Conservation (phyloP, 805 yeast species). For the Candida sithepensis region DNA sequence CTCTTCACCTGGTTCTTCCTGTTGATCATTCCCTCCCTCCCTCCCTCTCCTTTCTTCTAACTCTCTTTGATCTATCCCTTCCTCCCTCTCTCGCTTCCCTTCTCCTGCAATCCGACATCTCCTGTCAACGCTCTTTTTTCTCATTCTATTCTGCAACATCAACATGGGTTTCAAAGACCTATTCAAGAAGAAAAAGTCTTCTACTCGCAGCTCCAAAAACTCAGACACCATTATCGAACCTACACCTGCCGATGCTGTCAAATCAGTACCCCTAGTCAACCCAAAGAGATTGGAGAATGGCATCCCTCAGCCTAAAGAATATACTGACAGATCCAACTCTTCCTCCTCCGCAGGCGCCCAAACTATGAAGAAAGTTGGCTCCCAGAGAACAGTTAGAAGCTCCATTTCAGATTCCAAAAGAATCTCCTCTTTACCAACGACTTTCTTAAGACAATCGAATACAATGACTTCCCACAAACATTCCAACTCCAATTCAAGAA, state of each 20-base stretch:
- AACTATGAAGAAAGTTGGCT: neutral
- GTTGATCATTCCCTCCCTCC: too few species aligned
- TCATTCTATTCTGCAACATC: too few species aligned
- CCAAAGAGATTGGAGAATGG: neutral
- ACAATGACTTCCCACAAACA: conserved; percentile 14
- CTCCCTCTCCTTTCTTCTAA: too few species aligned
- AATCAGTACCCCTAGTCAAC: too few species aligned
- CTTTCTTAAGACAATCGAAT: conserved; percentile 27
- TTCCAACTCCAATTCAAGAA: conserved; percentile 11
- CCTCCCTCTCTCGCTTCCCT: neutral
- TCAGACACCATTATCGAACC: neutral
- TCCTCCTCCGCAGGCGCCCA: neutral
- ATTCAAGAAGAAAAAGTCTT: conserved; percentile 8
- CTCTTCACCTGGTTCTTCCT: too few species aligned
- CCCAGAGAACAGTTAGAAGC: neutral
- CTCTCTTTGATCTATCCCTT: neutral
- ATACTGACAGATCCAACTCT: neutral
- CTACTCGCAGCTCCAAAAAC: neutral
- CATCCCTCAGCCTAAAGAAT: neutral
- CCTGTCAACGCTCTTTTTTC: too few species aligned
- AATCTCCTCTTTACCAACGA: conserved; percentile 29
- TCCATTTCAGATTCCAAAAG: conserved; percentile 17
- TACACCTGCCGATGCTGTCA: too few species aligned
- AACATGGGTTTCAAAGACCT: conserved; percentile 16
- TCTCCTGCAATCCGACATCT: neutral